phyloP scores from a whole-genome alignment of 495 filamentous ascomycete species.

The Hyaloscypha hepaticicola region DNA sequence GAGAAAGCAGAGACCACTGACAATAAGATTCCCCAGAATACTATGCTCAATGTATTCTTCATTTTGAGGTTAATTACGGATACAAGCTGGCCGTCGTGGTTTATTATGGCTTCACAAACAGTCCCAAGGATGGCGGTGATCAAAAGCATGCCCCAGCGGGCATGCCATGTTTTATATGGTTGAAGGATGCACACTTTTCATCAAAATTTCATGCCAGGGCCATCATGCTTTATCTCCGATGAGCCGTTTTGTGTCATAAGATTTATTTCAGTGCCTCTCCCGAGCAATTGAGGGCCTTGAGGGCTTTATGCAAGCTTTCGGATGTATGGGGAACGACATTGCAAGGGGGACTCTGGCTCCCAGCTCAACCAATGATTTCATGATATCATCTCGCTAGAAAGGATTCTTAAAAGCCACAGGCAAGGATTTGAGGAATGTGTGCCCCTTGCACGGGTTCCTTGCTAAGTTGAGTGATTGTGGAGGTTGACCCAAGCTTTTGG shows the following conservation, averaged over 20 bases:
- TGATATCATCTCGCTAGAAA: not conserved
- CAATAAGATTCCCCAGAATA: not conserved
- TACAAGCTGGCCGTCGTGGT: no score
- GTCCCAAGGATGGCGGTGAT: not conserved
- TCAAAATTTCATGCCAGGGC: no score
- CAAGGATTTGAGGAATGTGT: not conserved
- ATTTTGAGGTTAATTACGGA: not conserved
- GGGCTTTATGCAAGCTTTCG: no score
- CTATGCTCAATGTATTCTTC: not conserved
- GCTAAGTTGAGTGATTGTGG: not conserved
- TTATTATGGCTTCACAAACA: no score
- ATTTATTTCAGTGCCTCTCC: no score
- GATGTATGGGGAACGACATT: no score
- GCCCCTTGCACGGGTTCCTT: not conserved
- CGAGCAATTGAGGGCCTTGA: no score
- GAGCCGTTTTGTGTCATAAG: no score
- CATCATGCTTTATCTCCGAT: no score
- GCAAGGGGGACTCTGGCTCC: not conserved
- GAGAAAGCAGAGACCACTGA: not conserved
- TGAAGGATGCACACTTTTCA: no score
- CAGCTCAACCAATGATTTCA: not conserved
- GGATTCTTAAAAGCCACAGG: not conserved
- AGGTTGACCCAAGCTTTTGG: not conserved
- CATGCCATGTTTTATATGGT: not conserved
- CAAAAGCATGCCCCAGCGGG: not conserved